Evolutionary conservation across 2,329 filamentous ascomycete genomes (phyloP), one percentile per base, ranked within the genome.

Genomic region (Elsinoe arachidis): DNA sequence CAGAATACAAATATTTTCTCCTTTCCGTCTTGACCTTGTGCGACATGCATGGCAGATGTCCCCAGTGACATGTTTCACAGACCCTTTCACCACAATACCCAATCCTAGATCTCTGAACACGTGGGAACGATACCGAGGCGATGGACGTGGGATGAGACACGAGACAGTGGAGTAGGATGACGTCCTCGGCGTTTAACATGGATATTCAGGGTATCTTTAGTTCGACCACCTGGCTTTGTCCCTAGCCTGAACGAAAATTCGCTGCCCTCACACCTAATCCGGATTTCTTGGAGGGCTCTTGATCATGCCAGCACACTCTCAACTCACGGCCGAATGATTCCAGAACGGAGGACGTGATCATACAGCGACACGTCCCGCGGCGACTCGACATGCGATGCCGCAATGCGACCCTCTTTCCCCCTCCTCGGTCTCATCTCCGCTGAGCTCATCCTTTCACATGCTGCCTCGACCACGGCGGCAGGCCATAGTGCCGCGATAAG

Each of bases 341-440:
- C 41, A 46, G 10, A 5, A 6, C 19, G 2, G 41, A 46, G n/a
- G 26, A 46, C 26, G 41, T 26, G 14, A 14, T 9, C 26, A 14
- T 19, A 14, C 21, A 26, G 17, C 12, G 17, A 17, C 26, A 21
- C 38, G 44, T 30, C 21, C 17, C 19, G 7, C 37, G 14, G 30
- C 21, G 19, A 26, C 38, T 39, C 33, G 34, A 56, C 17, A 56
- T 56, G 54, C 43, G 23, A 46, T 23, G 26, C 38, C 39, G 54
- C 44, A 14, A 56, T 56, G 54, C 54, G 54, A 46, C 38, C 47
- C 11, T 30, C 15, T 17, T n/a, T 26, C 4, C 9, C 34, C 19
- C 33, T 33, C 9, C 26, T 56, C 30, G 41, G 30, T 19, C 54
- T 56, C 37, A 23, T 47, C 41, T 47, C 33, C 54, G 39, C 54